Conservation (phyloP, 345 rosid species). For the Gossypium rotundifolium region DNA sequence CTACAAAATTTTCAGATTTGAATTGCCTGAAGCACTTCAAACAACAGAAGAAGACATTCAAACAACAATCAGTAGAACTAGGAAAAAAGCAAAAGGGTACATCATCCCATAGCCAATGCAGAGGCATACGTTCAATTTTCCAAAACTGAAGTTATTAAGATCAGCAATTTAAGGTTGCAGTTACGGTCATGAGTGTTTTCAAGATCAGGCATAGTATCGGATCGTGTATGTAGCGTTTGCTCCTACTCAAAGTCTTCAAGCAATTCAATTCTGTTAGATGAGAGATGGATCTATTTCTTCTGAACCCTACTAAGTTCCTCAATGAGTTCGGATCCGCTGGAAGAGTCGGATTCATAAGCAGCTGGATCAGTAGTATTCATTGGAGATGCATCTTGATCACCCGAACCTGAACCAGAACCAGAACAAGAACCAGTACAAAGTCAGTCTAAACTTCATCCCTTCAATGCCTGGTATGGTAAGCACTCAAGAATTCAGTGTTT, state of each 20-base stretch:
- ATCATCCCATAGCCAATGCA: no score
- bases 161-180: neutral
- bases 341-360: conserved; percentile 64
- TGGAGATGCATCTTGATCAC: conserved; percentile 70
- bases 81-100: no score
- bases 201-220: neutral
- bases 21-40: neutral
- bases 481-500: neutral
- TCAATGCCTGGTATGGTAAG: neutral
- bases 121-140: no score
- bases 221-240: neutral
- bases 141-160: neutral
- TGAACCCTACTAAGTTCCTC: conserved; percentile 48
- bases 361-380: conserved; percentile 50
- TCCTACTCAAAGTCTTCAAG: conserved; percentile 6
- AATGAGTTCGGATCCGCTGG: conserved; percentile 65
- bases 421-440: conserved; percentile 1
- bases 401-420: conserved; percentile 42
- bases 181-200: no score
- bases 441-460: conserved; percentile 2
- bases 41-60: neutral
- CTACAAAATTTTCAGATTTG: conserved; percentile 22
- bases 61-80: neutral
- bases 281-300: conserved; percentile 32
- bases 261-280: neutral